phyloP scores from a whole-genome alignment of 1,284 basidiomycete species.

The Cryptococcus sp. region DNA sequence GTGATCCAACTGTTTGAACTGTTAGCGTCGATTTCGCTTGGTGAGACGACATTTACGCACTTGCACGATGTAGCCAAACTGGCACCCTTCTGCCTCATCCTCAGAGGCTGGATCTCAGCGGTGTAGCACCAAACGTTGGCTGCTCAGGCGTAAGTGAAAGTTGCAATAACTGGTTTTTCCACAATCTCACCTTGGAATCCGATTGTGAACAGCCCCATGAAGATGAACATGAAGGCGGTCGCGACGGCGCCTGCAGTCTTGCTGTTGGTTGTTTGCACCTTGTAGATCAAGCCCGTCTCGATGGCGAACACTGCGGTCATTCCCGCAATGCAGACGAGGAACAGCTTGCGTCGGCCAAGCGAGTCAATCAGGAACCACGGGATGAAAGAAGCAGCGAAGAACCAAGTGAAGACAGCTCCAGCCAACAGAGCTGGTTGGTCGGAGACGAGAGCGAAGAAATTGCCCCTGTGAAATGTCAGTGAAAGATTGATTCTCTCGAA shows the following conservation, averaged over 20 bases:
- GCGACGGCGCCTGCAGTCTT: slow-evolving; percentile 34
- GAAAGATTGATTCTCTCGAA: background rate
- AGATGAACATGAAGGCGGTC: slow-evolving; percentile 41
- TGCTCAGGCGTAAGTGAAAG: slow-evolving; percentile 27
- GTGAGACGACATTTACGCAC: background rate
- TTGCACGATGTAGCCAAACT: slow-evolving; percentile 44
- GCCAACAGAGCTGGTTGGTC: slow-evolving; percentile 37
- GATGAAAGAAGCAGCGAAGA: slow-evolving; percentile 45
- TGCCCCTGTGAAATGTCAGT: slow-evolving; percentile 3
- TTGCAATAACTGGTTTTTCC: slow-evolving; percentile 14
- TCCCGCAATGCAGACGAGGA: slow-evolving; percentile 37
- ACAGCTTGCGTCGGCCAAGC: slow-evolving; percentile 39
- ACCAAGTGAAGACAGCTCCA: slow-evolving; percentile 46
- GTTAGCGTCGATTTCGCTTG: slow-evolving; percentile 23
- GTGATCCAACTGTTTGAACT: slow-evolving; percentile 11
- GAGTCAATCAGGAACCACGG: slow-evolving; percentile 47
- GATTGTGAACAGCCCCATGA: slow-evolving; percentile 45
- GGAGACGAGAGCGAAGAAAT: slow-evolving; percentile 27
- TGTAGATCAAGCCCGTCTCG: slow-evolving; percentile 37
- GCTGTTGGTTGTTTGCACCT: slow-evolving; percentile 22
- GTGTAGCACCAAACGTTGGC: slow-evolving; percentile 47
- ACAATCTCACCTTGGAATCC: background rate
- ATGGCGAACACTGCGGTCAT: slow-evolving; percentile 43
- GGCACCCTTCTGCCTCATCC: slow-evolving; percentile 40
- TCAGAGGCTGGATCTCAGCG: slow-evolving; percentile 41